phyloP scores from a whole-genome alignment of 1,139 yeast genomes.

The Taphrina deformans region DNA sequence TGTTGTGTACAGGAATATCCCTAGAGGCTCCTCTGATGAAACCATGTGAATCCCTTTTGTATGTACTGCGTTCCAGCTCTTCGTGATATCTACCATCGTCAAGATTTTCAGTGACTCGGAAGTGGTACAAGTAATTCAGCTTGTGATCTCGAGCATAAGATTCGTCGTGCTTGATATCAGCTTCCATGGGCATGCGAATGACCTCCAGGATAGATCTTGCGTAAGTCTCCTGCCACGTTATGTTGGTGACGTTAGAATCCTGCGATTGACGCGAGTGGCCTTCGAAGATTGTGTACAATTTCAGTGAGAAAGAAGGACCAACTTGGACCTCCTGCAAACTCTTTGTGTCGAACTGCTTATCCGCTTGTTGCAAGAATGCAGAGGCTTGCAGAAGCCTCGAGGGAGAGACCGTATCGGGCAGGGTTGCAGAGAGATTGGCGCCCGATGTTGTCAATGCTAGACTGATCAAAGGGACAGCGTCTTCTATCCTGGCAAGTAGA shows the following conservation, averaged over 20 bases:
- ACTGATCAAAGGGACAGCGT: slow-evolving; percentile 64
- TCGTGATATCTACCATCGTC: slow-evolving; percentile 78
- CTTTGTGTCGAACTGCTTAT: slow-evolving; percentile 42
- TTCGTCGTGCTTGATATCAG: slow-evolving; percentile 6
- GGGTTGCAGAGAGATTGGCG: slow-evolving; percentile 57
- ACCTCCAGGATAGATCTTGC: slow-evolving; percentile 59
- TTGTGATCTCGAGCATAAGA: slow-evolving; percentile 21
- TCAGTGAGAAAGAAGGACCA: slow-evolving; percentile 65
- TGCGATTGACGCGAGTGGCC: slow-evolving; percentile 48
- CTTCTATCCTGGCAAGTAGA: slow-evolving; percentile 35
- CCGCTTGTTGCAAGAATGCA: slow-evolving; percentile 51
- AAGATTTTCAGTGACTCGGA: slow-evolving; percentile 60
- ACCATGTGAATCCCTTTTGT: slow-evolving; percentile 37
- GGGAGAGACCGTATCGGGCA: slow-evolving; percentile 61
- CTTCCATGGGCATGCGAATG: slow-evolving; percentile 43
- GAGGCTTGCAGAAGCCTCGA: slow-evolving; percentile 69
- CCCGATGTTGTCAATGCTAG: slow-evolving; percentile 71
- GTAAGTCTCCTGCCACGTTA: slow-evolving; percentile 61
- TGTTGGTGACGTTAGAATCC: slow-evolving; percentile 49
- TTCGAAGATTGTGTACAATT: slow-evolving; percentile 65
- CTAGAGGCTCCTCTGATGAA: slow-evolving; percentile 45
- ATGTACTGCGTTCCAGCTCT: slow-evolving; percentile 49
- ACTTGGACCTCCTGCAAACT: slow-evolving; percentile 46
- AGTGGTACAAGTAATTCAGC: slow-evolving; percentile 49
- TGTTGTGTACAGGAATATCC: slow-evolving; percentile 46